Percentiles rank a stretch among this genome's conserved stretches.
Conservation (phyloP, 2,329 filamentous ascomycete genomes). For the Monosporascus sp. region DNA sequence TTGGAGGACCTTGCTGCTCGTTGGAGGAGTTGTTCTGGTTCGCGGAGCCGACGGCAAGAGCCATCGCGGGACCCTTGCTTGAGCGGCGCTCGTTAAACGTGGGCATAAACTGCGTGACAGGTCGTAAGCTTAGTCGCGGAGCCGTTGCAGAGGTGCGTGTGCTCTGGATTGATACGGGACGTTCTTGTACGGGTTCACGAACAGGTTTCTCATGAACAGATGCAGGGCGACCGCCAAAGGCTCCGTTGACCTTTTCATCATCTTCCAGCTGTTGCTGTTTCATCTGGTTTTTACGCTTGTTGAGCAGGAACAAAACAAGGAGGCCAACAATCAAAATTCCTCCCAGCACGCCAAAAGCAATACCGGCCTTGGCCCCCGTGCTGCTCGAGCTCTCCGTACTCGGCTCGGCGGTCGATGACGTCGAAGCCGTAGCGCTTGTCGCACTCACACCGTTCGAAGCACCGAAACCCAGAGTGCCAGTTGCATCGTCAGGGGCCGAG, state of each 20-base stretch:
- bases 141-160: constrained; percentile 50
- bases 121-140: constrained; percentile 79
- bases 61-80: constrained; percentile 44
- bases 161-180: constrained; percentile 24
- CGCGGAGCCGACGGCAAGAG: constrained; percentile 26
- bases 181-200: constrained; percentile 14
- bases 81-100: constrained; percentile 52
- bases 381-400: constrained; percentile 8
- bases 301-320: constrained; percentile 68
- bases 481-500: neutral
- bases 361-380: constrained; percentile 64
- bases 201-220: constrained; percentile 15
- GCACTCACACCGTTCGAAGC: neutral
- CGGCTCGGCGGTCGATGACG: constrained; percentile 15
- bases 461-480: neutral
- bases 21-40: constrained; percentile 15
- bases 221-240: constrained; percentile 24
- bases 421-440: constrained; percentile 5
- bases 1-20: constrained; percentile 18
- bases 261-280: constrained; percentile 46
- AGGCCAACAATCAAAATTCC: constrained; percentile 62
- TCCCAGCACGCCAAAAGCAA: constrained; percentile 76
- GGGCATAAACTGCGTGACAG: constrained; percentile 78
- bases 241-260: constrained; percentile 59
- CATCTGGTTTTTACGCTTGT: constrained; percentile 63